A percentile compares a stretch with the other conserved stretches of the same genome.
phyloP scores from a whole-genome alignment of 371 early-diverging fungal species.

The Dentiscutata heterogama region DNA sequence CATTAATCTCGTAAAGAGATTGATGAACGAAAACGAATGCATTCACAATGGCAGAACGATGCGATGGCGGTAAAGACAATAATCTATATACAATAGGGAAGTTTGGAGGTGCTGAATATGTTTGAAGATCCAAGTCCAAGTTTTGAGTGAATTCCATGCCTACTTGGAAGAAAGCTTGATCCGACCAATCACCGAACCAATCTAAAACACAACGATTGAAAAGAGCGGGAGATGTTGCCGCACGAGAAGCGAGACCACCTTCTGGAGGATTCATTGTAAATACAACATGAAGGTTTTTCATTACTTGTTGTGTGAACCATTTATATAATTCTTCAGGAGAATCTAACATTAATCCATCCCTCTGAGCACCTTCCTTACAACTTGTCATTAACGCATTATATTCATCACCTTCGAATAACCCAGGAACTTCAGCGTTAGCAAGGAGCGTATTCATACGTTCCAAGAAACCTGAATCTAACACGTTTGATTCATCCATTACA shows the following conservation, averaged over 20 bases:
- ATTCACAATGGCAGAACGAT: conserved; percentile 90
- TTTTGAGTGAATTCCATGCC: conserved; percentile 94
- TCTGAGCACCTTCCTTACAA: conserved; percentile 94
- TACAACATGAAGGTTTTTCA: conserved; percentile 97
- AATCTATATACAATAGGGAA: conserved; percentile 87
- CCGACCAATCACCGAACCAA: conserved; percentile 90
- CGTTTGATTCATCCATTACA: conserved; percentile 98
- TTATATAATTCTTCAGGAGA: conserved; percentile 95
- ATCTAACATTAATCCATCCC: conserved; percentile 95
- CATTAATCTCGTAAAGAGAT: conserved; percentile 89
- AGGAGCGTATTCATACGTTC: conserved; percentile 99
- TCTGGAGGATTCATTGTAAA: conserved; percentile 99
- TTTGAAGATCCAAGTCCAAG: conserved; percentile 87
- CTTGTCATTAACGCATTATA: conserved; percentile 93
- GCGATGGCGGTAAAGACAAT: conserved; percentile 77
- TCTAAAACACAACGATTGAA: conserved; percentile 99
- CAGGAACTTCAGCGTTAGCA: conserved; percentile 99
- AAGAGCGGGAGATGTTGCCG: conserved; percentile 98
- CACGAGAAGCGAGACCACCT: conserved; percentile 92
- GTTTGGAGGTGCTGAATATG: conserved; percentile 71
- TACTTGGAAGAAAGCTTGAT: conserved; percentile 98
- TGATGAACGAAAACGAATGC: conserved; percentile 94
- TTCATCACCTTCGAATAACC: conserved; percentile 99
- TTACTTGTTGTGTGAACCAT: conserved; percentile 98
- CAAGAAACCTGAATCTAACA: conserved; percentile 95